Conservation (phyloP, 208 protist genomes). For the Borovskyia barvae region DNA sequence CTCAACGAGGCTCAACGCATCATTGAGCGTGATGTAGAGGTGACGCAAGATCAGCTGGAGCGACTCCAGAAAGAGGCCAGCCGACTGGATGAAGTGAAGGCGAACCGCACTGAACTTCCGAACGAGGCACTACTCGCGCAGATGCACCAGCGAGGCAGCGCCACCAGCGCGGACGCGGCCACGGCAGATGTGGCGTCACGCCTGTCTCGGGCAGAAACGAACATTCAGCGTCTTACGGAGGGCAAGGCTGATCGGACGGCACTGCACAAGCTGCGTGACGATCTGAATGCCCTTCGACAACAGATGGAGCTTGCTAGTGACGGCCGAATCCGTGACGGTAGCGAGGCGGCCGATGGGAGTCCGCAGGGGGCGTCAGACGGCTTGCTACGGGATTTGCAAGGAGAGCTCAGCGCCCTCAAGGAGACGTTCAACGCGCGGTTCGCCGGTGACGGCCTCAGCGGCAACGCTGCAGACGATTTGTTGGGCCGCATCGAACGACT, state of each 20-base stretch:
- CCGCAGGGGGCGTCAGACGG: conserved; percentile 26
- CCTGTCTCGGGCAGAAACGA: conserved; percentile 27
- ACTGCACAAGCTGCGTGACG: conserved; percentile 73
- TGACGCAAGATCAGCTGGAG: conserved; percentile 24
- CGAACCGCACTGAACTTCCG: conserved; percentile 31
- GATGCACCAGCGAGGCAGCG: conserved; percentile 5
- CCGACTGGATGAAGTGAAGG: conserved; percentile 59
- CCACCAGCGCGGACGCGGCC: conserved; percentile 6
- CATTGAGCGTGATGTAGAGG: conserved; percentile 33
- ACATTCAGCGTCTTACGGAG: conserved; percentile 42
- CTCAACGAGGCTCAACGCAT: conserved; percentile 32
- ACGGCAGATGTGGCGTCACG: conserved; percentile 36
- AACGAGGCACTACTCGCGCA: not conserved
- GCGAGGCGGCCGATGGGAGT: conserved; percentile 6
- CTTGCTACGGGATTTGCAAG: conserved; percentile 62
- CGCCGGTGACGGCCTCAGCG: conserved; percentile 11
- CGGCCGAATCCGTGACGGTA: conserved; percentile 12
- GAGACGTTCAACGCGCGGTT: conserved; percentile 17
- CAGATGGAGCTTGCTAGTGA: conserved; percentile 45
- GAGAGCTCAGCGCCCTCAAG: conserved; percentile 49
- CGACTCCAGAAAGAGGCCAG: conserved; percentile 20
- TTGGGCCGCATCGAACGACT: conserved; percentile 69
- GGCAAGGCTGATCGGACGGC: conserved; percentile 66
- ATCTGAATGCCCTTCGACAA: conserved; percentile 52
- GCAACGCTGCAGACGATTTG: conserved; percentile 53